phyloP scores from a whole-genome alignment of 179 eudicot genomes.

The Spinacia oleracea region DNA sequence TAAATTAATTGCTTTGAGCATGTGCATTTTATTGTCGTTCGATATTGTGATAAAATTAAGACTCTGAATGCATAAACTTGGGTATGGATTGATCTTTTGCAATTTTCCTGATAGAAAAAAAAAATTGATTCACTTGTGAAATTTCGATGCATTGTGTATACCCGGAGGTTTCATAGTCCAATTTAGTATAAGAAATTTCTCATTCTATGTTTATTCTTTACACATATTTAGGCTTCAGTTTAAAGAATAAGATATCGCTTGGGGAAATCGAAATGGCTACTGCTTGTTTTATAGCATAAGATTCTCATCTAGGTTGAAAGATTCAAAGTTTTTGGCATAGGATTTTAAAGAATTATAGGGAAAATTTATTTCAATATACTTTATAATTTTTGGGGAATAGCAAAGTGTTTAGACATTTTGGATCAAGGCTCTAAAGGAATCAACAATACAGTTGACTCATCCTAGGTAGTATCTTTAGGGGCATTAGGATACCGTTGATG shows the following conservation, averaged over 20 bases:
- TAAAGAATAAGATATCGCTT: background rate
- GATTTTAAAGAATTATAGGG: background rate
- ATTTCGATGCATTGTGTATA: background rate
- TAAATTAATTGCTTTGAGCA: background rate
- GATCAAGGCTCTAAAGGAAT: background rate
- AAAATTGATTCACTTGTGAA: background rate
- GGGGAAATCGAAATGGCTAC: no score
- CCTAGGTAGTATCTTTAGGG: background rate
- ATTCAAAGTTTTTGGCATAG: background rate
- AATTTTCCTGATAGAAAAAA: background rate
- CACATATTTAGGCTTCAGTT: background rate
- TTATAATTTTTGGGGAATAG: background rate
- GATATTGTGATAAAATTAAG: background rate
- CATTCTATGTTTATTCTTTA: background rate
- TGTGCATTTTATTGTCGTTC: conserved; percentile 6
- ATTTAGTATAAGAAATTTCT: background rate
- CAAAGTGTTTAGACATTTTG: background rate
- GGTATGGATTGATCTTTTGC: background rate
- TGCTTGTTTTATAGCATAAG: no score
- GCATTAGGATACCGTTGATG: background rate
- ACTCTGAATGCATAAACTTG: background rate
- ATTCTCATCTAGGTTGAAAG: background rate
- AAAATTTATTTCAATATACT: background rate
- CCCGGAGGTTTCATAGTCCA: background rate
- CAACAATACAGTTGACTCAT: background rate